A percentile compares a stretch with the other conserved stretches of the same genome.
These are phyloP conservation scores for Sporothrix phasma DNA, from an alignment of 2,329 filamentous ascomycete genomes.

Conservation along the genomic window DNA sequence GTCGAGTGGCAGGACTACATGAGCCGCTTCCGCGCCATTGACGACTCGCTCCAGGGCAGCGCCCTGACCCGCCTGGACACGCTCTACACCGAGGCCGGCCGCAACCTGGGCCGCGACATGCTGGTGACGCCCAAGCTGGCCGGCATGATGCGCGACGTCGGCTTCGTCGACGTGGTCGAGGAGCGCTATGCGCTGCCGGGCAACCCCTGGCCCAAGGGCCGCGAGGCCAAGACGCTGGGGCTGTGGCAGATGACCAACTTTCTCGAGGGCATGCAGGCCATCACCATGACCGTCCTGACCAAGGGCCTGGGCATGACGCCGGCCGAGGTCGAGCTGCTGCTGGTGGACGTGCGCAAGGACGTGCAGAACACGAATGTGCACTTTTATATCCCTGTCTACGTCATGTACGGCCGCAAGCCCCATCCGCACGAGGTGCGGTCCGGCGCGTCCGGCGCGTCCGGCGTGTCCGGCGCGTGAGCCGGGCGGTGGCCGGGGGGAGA, in stretches of 20 bases:
- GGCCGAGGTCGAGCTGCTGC: conserved; percentile 22
- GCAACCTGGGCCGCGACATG: conserved; percentile 26
- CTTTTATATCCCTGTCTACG: conserved; percentile 20
- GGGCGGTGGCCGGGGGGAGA: neutral
- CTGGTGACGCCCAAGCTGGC: conserved; percentile 24
- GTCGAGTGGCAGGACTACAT: conserved; percentile 30
- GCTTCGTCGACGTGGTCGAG: conserved; percentile 26
- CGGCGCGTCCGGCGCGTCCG: no score
- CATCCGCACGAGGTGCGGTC: conserved; percentile 8
- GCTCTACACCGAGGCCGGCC: conserved; percentile 23
- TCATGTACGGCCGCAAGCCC: conserved; percentile 21
- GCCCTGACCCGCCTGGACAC: conserved; percentile 26
- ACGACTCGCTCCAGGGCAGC: conserved; percentile 26
- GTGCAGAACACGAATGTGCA: conserved; percentile 20
- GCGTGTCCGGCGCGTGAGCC: no score
- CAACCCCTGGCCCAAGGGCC: conserved; percentile 25
- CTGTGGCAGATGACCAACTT: conserved; percentile 25
- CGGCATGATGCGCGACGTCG: conserved; percentile 23
- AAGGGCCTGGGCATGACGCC: conserved; percentile 22
- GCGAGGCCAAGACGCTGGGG: conserved; percentile 23
- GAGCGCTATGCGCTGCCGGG: conserved; percentile 23
- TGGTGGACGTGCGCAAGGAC: conserved; percentile 20
- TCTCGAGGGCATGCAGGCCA: conserved; percentile 22
- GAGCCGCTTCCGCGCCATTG: conserved; percentile 24
- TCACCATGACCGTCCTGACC: conserved; percentile 23